phyloP scores from a whole-genome alignment of 768 basidiomycete genomes.

The Tricholoma hemisulphureum region DNA sequence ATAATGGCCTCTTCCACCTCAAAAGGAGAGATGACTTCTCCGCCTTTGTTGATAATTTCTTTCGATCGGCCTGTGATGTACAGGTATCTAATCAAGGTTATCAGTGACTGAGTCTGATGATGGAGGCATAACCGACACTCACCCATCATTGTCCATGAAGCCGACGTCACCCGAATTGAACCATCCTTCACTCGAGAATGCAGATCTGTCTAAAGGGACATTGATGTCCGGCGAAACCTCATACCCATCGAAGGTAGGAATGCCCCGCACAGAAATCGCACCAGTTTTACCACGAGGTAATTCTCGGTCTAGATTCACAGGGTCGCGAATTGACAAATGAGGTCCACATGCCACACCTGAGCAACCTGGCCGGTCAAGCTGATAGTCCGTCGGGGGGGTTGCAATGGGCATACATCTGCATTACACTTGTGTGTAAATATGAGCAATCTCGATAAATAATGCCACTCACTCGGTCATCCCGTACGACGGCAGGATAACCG shows the following conservation, averaged over 20 bases:
- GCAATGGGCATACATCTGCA: slow-evolving; percentile 54
- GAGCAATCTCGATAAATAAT: neutral
- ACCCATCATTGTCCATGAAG: slow-evolving; percentile 47
- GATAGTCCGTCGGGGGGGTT: slow-evolving; percentile 41
- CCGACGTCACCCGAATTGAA: slow-evolving; percentile 52
- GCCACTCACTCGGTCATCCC: slow-evolving; percentile 38
- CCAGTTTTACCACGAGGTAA: slow-evolving; percentile 42
- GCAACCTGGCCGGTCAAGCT: slow-evolving; percentile 46
- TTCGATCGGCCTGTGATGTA: slow-evolving; percentile 58
- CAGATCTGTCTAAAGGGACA: slow-evolving; percentile 44
- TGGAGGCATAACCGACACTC: slow-evolving; percentile 5
- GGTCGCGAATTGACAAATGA: slow-evolving; percentile 42
- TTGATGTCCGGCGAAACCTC: slow-evolving; percentile 44
- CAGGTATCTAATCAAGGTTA: slow-evolving; percentile 28
- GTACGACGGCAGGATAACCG: slow-evolving; percentile 55
- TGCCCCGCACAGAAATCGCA: slow-evolving; percentile 54
- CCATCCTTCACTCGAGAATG: slow-evolving; percentile 51
- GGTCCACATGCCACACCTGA: slow-evolving; percentile 50
- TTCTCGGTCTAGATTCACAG: slow-evolving; percentile 35
- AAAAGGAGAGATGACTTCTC: slow-evolving; percentile 60
- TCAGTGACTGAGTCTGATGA: neutral
- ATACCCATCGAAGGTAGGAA: slow-evolving; percentile 53
- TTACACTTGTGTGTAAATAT: too few species aligned
- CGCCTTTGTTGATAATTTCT: slow-evolving; percentile 60
- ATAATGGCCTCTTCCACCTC: slow-evolving; percentile 59